Conservation (phyloP, 129 eudicot genomes). For the Deinandra increscens region DNA sequence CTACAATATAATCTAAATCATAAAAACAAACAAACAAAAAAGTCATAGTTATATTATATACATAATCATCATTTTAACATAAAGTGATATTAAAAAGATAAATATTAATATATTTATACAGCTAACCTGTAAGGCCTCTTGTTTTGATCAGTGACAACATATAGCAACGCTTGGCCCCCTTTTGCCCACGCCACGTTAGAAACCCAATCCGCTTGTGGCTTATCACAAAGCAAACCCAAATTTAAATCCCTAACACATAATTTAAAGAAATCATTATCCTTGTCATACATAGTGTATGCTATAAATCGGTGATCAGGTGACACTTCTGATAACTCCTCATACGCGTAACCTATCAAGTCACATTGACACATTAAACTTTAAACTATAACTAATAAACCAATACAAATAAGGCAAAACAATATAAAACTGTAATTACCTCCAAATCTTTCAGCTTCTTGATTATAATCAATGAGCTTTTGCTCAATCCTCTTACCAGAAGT, state of each 20-base stretch:
- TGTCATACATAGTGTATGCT: slow-evolving; percentile 94
- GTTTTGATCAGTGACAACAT: slow-evolving; percentile 80
- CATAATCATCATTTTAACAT: not conserved
- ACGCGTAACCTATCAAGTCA: slow-evolving; percentile 64
- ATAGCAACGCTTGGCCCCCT: slow-evolving; percentile 73
- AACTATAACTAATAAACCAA: not conserved
- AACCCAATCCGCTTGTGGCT: slow-evolving; percentile 89
- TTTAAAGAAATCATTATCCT: slow-evolving; percentile 83
- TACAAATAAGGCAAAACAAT: not conserved
- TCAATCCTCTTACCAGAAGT: slow-evolving; percentile 87
- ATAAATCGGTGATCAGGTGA: slow-evolving; percentile 90
- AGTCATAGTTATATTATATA: not conserved
- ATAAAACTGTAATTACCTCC: slow-evolving; percentile 51
- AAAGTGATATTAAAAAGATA: not conserved
- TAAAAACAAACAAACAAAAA: slow-evolving; percentile 10
- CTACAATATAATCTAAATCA: slow-evolving; percentile 68
- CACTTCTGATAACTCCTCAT: slow-evolving; percentile 87
- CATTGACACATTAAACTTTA: not conserved
- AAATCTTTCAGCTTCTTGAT: slow-evolving; percentile 87
- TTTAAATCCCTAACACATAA: slow-evolving; percentile 81
- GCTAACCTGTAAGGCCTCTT: slow-evolving; percentile 79
- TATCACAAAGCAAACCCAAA: slow-evolving; percentile 65
- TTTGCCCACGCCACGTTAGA: slow-evolving; percentile 80
- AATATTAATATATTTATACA: not conserved
- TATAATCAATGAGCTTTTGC: slow-evolving; percentile 82